phyloP scores from a whole-genome alignment of 2,329 filamentous ascomycete genomes.

The Aspergillus neotritici region DNA sequence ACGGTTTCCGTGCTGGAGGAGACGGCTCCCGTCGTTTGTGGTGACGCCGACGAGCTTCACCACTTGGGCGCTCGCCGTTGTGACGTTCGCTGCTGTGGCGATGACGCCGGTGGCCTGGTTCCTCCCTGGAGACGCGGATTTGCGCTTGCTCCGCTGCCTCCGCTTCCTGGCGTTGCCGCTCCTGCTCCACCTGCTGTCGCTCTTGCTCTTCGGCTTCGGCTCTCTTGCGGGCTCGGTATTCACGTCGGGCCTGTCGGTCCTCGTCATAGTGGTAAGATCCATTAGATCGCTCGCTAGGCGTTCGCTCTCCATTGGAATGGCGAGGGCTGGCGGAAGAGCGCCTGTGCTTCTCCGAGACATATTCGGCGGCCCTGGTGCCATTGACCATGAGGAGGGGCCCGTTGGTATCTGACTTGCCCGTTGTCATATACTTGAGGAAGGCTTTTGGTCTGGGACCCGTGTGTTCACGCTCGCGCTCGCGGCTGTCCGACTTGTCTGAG shows the following conservation, averaged over 20 bases:
- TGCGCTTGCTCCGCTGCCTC: slow-evolving; percentile 3
- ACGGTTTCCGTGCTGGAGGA: slow-evolving; percentile 20
- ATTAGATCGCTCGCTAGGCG: slow-evolving; percentile 20
- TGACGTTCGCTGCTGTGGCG: slow-evolving; percentile 18
- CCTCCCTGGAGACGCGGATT: slow-evolving; percentile 5
- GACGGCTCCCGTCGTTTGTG: slow-evolving; percentile 26
- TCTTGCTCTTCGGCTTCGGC: slow-evolving; percentile 17
- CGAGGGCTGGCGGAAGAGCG: slow-evolving; percentile 28
- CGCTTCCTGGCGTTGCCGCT: too few relatives aligned
- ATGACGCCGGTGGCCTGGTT: slow-evolving; percentile 19
- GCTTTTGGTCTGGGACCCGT: slow-evolving; percentile 21
- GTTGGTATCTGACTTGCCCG: slow-evolving; percentile 38
- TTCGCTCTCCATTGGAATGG: slow-evolving; percentile 21
- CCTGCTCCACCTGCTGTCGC: slow-evolving; percentile 10
- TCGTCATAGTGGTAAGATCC: slow-evolving; percentile 27
- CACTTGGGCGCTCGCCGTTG: too few relatives aligned
- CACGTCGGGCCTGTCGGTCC: slow-evolving; percentile 21
- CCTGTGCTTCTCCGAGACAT: slow-evolving; percentile 25
- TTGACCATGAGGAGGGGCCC: slow-evolving; percentile 37
- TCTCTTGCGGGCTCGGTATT: slow-evolving; percentile 20
- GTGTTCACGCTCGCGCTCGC: slow-evolving; percentile 17
- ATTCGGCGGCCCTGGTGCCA: slow-evolving; percentile 26
- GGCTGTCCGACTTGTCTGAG: slow-evolving; percentile 23
- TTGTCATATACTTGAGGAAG: slow-evolving; percentile 34
- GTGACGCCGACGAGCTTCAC: slow-evolving; percentile 17